Base-by-base conservation (phyloP, 1,284 basidiomycete genomes). In the Puccinia polysora region DNA sequence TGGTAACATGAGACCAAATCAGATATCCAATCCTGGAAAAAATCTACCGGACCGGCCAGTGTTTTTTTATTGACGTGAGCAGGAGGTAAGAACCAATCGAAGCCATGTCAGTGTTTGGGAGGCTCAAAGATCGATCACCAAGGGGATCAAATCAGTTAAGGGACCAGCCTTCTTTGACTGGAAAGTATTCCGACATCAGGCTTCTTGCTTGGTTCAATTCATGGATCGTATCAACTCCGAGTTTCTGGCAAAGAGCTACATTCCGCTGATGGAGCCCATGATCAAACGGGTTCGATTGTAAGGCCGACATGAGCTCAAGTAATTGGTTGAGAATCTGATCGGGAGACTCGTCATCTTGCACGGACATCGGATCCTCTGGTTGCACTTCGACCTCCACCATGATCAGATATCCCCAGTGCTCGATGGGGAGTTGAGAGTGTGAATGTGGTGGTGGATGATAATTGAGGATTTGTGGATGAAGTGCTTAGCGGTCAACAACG, bases 211-310 rank as follows among this genome's bases (percentile, higher is more conserved):
- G 68, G 53, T 52, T 47, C 43, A 70, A 34, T 38, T 70, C 68
- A 18, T 70, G 56, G 18, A 70, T 50, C 1, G 68, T 62, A 59
- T 47, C 68, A 18, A 58, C 47, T 50, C 68, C 68, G 4, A 70
- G 56, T 36, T 70, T 70, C 38, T 50, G 43, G 43, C 68, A 70
- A 28, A 62, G 20, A 7, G 68, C 34, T 28, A 70, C 45, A 47
- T 70, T 70, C 8, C 68, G 56, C 62, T 70, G 43, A 43, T 70
- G 68, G 12, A 70, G 58, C 12, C 56, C 45, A 58, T 60, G 62
- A 62, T 70, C 68, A 47, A 70, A 70, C 25, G 68, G 68, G 50
- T 70, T 70, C 32, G 58, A 52, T 36, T 70, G 68, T 15, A 70
- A 50, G 2, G 68, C 68, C 30, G 68, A 70, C 68, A 70, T 70